phyloP scores from a whole-genome alignment of 179 eudicot genomes.

The Beta macrorhiza region DNA sequence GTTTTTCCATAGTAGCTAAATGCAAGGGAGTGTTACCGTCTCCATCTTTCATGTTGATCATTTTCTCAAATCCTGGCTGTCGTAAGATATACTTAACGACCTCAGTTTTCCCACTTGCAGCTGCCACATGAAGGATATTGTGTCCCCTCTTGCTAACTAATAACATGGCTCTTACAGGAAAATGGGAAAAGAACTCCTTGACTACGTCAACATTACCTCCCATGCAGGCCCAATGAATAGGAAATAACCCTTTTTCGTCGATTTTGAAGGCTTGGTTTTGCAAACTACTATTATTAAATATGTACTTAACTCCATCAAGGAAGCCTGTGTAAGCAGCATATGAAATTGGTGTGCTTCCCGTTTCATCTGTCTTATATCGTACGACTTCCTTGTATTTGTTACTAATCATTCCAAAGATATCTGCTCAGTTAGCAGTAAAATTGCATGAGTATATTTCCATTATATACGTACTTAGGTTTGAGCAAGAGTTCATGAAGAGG shows the following conservation, averaged over 20 bases:
- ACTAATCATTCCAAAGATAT: not conserved
- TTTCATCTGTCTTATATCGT: not conserved
- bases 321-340: slow-evolving; percentile 37
- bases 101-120: slow-evolving; percentile 21
- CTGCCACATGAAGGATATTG: slow-evolving; percentile 38
- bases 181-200: not conserved
- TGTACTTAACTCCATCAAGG: slow-evolving; percentile 25
- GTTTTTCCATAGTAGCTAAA: slow-evolving; percentile 25
- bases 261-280: slow-evolving; percentile 15
- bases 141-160: slow-evolving; percentile 23
- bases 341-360: slow-evolving; percentile 26
- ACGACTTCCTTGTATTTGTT: not conserved
- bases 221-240: slow-evolving; percentile 29
- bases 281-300: not conserved
- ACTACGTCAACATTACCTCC: slow-evolving; percentile 29
- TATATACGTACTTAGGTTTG: no score
- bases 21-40: slow-evolving; percentile 41
- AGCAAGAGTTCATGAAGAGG: no score
- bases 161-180: not conserved
- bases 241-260: slow-evolving; percentile 30
- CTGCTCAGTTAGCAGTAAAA: slow-evolving; percentile 17
- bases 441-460: no score
- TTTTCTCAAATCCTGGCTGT: not conserved
- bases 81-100: slow-evolving; percentile 23
- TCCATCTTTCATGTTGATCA: slow-evolving; percentile 32